Percentiles rank a stretch among this genome's conserved stretches.
Evolutionary conservation across 495 filamentous ascomycete genomes (phyloP).

Genomic region (Cairneyella variabilis): DNA sequence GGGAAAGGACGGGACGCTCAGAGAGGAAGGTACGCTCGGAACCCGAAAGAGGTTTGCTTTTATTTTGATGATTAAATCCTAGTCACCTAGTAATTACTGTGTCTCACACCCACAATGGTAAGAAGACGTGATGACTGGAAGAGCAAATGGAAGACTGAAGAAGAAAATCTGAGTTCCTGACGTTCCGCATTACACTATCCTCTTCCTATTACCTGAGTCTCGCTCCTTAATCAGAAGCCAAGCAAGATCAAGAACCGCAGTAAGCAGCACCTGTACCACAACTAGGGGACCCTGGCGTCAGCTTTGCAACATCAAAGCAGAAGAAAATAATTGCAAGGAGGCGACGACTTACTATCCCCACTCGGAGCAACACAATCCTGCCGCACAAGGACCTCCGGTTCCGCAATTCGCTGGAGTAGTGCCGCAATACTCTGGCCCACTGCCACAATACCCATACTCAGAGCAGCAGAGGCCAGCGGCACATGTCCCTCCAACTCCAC

Average conservation of each 20-base stretch:
- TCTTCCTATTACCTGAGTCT: no score
- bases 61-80: no score
- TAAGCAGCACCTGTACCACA: not conserved
- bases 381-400: not conserved
- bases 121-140: no score
- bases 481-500: not conserved
- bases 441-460: conserved; percentile 3
- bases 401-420: not conserved
- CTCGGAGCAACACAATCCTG: not conserved
- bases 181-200: no score
- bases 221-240: no score
- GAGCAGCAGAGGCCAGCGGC: not conserved
- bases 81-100: no score
- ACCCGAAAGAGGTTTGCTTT: no score
- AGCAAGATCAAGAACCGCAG: not conserved
- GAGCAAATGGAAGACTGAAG: no score
- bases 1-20: no score
- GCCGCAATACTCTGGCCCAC: not conserved
- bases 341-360: not conserved
- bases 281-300: not conserved
- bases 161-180: no score
- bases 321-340: not conserved
- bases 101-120: no score
- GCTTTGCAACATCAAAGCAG: not conserved
- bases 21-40: no score